Evolutionary conservation across 805 yeast genomes (phyloP).

Genomic region (Cyberlindnera veronae): DNA sequence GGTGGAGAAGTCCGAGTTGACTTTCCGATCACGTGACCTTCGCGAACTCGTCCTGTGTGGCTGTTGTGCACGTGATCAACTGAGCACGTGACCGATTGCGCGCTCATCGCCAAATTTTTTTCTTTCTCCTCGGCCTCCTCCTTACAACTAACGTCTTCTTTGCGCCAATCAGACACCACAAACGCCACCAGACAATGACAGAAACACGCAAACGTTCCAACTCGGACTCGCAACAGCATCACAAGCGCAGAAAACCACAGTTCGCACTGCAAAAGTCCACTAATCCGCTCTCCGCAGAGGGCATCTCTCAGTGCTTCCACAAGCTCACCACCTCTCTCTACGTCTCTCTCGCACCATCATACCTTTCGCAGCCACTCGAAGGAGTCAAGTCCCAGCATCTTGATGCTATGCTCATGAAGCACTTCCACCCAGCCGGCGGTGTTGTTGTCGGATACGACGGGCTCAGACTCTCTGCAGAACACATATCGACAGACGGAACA

Average conservation of each 20-base stretch:
- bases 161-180: too few relatives aligned
- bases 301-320: conserved; percentile 68
- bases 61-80: too few relatives aligned
- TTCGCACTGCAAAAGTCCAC: conserved; percentile 26
- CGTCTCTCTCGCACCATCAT: conserved; percentile 85
- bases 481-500: conserved; percentile 38
- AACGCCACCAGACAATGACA: conserved; percentile 12
- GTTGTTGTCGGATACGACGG: conserved; percentile 80
- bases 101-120: too few relatives aligned
- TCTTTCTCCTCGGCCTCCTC: too few relatives aligned
- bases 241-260: conserved; percentile 23
- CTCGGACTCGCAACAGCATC: conserved; percentile 13
- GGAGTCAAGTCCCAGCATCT: conserved; percentile 88
- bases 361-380: conserved; percentile 59
- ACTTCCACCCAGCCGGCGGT: conserved; percentile 68
- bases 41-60: too few relatives aligned
- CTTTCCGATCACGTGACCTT: too few relatives aligned
- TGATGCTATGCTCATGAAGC: conserved; percentile 86
- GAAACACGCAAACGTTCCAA: conserved; percentile 17
- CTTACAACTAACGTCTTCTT: too few relatives aligned
- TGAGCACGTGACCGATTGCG: too few relatives aligned
- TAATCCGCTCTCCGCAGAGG: conserved; percentile 39
- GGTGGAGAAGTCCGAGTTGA: too few relatives aligned
- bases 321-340: conserved; percentile 59
- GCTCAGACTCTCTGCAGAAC: conserved; percentile 46